phyloP scores from a whole-genome alignment of 2,329 filamentous ascomycete genomes.

The Neofusicoccum sp. region DNA sequence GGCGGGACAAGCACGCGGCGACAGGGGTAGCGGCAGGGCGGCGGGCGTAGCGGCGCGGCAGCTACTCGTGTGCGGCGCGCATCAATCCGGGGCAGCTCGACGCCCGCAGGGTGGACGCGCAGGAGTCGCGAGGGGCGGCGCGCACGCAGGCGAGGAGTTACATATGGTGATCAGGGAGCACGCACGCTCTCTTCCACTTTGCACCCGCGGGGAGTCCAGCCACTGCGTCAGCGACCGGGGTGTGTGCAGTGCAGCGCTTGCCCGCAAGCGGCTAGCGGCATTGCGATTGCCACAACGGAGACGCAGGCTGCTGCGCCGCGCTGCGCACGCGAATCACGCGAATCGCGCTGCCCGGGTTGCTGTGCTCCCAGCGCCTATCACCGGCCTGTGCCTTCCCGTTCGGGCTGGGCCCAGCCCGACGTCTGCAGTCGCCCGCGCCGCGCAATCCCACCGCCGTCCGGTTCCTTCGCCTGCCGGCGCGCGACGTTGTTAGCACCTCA shows the following conservation, averaged over 20 bases:
- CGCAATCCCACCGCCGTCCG: background rate
- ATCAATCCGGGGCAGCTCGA: background rate
- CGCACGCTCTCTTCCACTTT: background rate
- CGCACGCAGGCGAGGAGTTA: background rate
- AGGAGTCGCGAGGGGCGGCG: background rate
- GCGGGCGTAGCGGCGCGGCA: background rate
- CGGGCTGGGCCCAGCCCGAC: background rate
- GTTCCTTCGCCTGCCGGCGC: background rate
- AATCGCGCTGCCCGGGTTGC: background rate
- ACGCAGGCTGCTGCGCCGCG: background rate
- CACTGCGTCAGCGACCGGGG: background rate
- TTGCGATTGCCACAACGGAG: background rate
- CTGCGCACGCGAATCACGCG: background rate
- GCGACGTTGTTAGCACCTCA: background rate
- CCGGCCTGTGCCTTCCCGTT: background rate
- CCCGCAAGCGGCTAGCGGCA: background rate
- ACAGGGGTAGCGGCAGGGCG: conserved; percentile 1
- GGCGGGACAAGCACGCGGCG: conserved; percentile 10
- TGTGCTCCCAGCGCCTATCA: background rate
- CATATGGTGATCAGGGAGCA: conserved; percentile 6
- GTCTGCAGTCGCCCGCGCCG: background rate
- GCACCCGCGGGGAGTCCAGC: background rate
- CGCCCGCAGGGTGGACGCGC: background rate
- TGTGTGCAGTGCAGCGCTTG: background rate
- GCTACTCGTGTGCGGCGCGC: background rate